phyloP scores from a whole-genome alignment of 208 protist species.

The Trypanosoma brucei region DNA sequence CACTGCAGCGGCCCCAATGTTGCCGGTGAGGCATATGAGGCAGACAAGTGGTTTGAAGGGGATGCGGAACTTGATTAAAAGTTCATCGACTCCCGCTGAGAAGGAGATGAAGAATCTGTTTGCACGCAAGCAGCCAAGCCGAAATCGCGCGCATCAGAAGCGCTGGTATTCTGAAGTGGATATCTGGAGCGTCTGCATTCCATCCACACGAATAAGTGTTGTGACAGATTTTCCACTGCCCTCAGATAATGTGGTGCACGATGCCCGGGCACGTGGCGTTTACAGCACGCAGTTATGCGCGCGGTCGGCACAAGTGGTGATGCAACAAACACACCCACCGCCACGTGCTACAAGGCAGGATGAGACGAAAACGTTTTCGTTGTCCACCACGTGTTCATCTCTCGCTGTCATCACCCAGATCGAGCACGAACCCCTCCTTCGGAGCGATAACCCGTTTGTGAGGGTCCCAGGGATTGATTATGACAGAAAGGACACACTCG shows the following conservation, averaged over 20 bases:
- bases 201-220: slow-evolving; percentile 65
- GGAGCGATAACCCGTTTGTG: slow-evolving; percentile 54
- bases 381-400: slow-evolving; percentile 54
- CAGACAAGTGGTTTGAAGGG: not conserved
- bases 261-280: slow-evolving; percentile 28
- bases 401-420: slow-evolving; percentile 69
- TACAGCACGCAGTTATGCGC: slow-evolving; percentile 59
- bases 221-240: slow-evolving; percentile 51
- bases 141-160: slow-evolving; percentile 64
- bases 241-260: slow-evolving; percentile 29
- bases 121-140: slow-evolving; percentile 42
- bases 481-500: slow-evolving; percentile 52
- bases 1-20: not conserved
- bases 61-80: slow-evolving; percentile 1
- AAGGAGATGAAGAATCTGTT: not conserved
- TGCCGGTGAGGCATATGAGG: not conserved
- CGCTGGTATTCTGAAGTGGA: slow-evolving; percentile 70
- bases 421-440: slow-evolving; percentile 66
- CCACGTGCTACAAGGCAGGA: slow-evolving; percentile 33
- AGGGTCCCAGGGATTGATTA: slow-evolving; percentile 54
- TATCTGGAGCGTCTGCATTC: slow-evolving; percentile 58
- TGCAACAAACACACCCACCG: slow-evolving; percentile 50
- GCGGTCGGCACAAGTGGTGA: slow-evolving; percentile 45
- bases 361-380: slow-evolving; percentile 29
- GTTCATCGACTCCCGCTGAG: not conserved